A percentile compares a stretch with the other conserved stretches of the same genome.
Evolutionary conservation across 768 basidiomycete genomes (phyloP).

Genomic region (Lactifluus echinatus): DNA sequence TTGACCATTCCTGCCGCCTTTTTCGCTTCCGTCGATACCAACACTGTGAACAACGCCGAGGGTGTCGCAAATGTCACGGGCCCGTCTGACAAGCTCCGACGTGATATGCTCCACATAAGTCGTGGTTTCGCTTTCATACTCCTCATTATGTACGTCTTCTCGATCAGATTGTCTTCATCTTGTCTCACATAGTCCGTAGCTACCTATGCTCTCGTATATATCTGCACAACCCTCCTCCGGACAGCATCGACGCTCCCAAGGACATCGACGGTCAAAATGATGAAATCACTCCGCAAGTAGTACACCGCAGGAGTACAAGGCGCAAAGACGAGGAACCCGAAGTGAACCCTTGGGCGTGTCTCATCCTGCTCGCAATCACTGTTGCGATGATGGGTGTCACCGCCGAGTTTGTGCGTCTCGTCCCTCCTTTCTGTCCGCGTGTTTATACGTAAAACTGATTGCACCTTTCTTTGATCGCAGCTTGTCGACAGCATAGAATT

Average conservation of each 20-base stretch:
- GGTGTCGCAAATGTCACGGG: slow-evolving; percentile 20
- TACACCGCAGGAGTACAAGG: slow-evolving; percentile 30
- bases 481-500: slow-evolving; percentile 56
- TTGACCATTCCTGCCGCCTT: slow-evolving; percentile 59
- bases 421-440: not conserved
- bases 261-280: not conserved
- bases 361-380: slow-evolving; percentile 41
- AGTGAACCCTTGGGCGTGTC: slow-evolving; percentile 55
- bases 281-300: slow-evolving; percentile 27
- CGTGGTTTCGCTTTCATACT: slow-evolving; percentile 57
- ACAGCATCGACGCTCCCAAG: slow-evolving; percentile 35
- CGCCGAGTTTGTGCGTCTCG: slow-evolving; percentile 52
- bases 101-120: slow-evolving; percentile 50
- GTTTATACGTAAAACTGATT: not conserved
- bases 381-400: slow-evolving; percentile 60
- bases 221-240: slow-evolving; percentile 65
- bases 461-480: slow-evolving; percentile 27
- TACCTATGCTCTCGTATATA: slow-evolving; percentile 63
- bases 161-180: not conserved
- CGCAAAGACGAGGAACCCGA: slow-evolving; percentile 43
- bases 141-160: slow-evolving; percentile 42
- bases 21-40: slow-evolving; percentile 49
- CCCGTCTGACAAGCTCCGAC: slow-evolving; percentile 38
- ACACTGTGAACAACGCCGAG: slow-evolving; percentile 24
- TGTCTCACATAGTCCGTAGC: slow-evolving; percentile 26